Evolutionary conservation across 1,139 yeast species (phyloP).

Genomic region (Candida tetrigidarum): DNA sequence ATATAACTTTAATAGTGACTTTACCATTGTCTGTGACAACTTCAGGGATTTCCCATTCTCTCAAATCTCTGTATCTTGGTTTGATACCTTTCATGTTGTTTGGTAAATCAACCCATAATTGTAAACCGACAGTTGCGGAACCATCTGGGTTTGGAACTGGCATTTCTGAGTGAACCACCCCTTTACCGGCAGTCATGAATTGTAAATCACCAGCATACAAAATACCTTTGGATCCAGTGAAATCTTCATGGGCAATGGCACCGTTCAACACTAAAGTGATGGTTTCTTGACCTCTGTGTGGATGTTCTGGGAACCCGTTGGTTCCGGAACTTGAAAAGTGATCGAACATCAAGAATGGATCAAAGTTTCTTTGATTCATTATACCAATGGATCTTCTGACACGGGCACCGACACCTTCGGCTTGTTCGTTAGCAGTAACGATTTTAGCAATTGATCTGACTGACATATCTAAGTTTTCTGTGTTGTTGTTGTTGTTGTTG

Average conservation of each 20-base stretch:
- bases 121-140: conserved; percentile 69
- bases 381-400: conserved; percentile 86
- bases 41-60: conserved; percentile 69
- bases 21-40: conserved; percentile 68
- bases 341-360: conserved; percentile 86
- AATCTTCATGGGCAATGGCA: conserved; percentile 87
- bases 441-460: conserved; percentile 60
- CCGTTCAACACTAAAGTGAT: conserved; percentile 77
- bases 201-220: conserved; percentile 86
- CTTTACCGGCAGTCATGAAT: conserved; percentile 95
- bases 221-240: conserved; percentile 82
- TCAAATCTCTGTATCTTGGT: conserved; percentile 84
- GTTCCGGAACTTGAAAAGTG: conserved; percentile 58
- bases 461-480: conserved; percentile 7
- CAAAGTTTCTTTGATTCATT: conserved; percentile 65
- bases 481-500: conserved; percentile 10
- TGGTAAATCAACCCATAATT: conserved; percentile 93
- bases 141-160: conserved; percentile 71
- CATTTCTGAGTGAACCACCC: conserved; percentile 86
- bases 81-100: conserved; percentile 63
- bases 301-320: conserved; percentile 94
- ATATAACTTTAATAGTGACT: conserved; percentile 70
- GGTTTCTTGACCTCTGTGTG: conserved; percentile 92
- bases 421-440: conserved; percentile 70
- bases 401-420: conserved; percentile 87